Percentiles rank a stretch among this genome's conserved stretches.
Conservation (phyloP, 345 rosid genomes). For the Microcos paniculata region DNA sequence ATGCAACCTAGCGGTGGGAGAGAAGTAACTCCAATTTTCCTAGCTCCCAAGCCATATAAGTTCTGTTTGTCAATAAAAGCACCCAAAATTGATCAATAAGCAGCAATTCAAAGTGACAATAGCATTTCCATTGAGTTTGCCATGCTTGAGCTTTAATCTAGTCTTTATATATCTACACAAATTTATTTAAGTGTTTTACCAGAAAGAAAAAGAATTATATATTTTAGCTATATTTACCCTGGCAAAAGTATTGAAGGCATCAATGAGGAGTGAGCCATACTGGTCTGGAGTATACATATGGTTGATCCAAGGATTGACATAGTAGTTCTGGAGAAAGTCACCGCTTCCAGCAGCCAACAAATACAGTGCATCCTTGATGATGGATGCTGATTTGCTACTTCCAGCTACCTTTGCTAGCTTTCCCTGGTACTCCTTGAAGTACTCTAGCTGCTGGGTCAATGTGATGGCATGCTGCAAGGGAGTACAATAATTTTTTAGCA, state of each 20-base stretch:
- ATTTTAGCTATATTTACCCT: slow-evolving; percentile 40
- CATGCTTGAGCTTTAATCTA: background rate
- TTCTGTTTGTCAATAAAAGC: slow-evolving; percentile 35
- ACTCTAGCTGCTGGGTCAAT: slow-evolving; percentile 64
- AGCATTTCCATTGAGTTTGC: background rate
- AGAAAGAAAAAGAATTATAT: background rate
- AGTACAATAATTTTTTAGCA: background rate
- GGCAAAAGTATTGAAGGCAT: slow-evolving; percentile 52
- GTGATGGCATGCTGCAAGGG: slow-evolving; percentile 77
- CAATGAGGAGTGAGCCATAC: slow-evolving; percentile 60
- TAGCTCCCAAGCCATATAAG: slow-evolving; percentile 64
- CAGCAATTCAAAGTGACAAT: background rate
- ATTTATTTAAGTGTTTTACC: background rate
- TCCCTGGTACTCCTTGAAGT: slow-evolving; percentile 74
- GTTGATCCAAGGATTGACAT: slow-evolving; percentile 70
- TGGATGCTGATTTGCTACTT: slow-evolving; percentile 48
- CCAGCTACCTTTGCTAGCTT: slow-evolving; percentile 71
- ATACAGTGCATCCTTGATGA: slow-evolving; percentile 61
- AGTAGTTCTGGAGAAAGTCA: slow-evolving; percentile 88
- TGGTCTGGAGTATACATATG: slow-evolving; percentile 59
- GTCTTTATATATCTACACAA: background rate
- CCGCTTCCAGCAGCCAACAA: slow-evolving; percentile 80
- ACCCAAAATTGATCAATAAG: background rate
- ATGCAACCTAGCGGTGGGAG: slow-evolving; percentile 92
- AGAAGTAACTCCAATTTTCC: slow-evolving; percentile 87